phyloP scores from a whole-genome alignment of 2,329 filamentous ascomycete genomes.

The Lecanicillium sp. region DNA sequence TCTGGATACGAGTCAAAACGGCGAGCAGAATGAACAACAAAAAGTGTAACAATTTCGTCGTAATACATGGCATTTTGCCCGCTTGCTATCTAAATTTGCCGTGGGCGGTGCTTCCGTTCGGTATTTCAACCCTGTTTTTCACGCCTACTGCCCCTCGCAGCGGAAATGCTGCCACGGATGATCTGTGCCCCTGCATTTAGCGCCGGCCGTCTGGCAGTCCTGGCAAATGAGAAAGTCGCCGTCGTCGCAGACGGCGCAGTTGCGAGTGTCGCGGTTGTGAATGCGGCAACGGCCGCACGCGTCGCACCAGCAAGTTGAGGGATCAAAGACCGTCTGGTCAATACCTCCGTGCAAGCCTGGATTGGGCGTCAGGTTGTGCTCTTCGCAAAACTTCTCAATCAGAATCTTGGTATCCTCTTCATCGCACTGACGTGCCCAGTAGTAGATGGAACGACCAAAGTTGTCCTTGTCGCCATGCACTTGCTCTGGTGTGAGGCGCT shows the following conservation, averaged over 20 bases:
- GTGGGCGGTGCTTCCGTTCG: too few relatives aligned
- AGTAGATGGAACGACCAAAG: background rate
- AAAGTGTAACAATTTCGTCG: too few relatives aligned
- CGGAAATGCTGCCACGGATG: background rate
- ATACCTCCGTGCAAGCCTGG: background rate
- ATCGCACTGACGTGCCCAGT: slow-evolving; percentile 8
- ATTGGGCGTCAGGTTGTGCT: background rate
- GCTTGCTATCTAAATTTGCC: too few relatives aligned
- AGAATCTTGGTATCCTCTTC: background rate
- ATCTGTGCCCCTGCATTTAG: background rate
- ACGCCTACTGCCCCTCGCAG: background rate
- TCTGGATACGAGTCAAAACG: too few relatives aligned
- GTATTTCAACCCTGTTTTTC: too few relatives aligned
- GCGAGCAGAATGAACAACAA: too few relatives aligned
- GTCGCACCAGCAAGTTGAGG: slow-evolving; percentile 14
- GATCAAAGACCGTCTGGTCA: background rate
- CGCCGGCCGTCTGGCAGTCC: slow-evolving; percentile 3
- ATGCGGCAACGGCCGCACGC: slow-evolving; percentile 15
- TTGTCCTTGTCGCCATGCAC: slow-evolving; percentile 1
- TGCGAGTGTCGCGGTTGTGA: background rate
- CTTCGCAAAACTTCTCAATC: background rate
- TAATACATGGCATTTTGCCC: too few relatives aligned
- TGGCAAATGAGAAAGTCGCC: slow-evolving; percentile 16
- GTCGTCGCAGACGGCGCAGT: slow-evolving; percentile 14
- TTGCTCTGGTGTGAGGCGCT: background rate